Evolutionary conservation across 495 filamentous ascomycete genomes (phyloP).

Genomic region (Trichoderma gamsii): DNA sequence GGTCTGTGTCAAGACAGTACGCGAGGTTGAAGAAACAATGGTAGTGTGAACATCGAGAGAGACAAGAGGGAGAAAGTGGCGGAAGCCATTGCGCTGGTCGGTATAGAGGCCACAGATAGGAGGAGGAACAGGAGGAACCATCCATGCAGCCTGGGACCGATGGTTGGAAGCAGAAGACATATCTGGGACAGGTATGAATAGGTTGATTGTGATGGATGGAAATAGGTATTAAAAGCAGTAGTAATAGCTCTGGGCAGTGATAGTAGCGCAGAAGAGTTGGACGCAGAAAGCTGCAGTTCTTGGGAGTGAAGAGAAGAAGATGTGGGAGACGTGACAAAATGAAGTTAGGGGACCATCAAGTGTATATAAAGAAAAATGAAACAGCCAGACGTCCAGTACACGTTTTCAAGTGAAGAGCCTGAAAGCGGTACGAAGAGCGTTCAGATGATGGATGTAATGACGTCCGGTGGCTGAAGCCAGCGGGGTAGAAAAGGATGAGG

Average conservation of each 20-base stretch:
- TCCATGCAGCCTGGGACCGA: not conserved
- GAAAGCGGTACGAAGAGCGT: not conserved
- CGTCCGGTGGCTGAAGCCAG: too few species aligned
- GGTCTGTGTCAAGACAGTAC: slow-evolving; percentile 55
- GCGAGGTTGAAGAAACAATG: slow-evolving; percentile 50
- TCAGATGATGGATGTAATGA: not conserved
- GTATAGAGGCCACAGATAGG: slow-evolving; percentile 27
- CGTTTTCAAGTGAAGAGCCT: not conserved
- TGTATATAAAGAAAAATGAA: not conserved
- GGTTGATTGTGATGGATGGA: not conserved
- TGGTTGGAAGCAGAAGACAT: not conserved
- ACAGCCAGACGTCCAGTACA: not conserved
- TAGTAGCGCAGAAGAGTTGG: not conserved
- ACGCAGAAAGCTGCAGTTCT: too few species aligned
- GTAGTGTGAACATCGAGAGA: slow-evolving; percentile 45
- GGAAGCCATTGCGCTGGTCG: slow-evolving; percentile 15
- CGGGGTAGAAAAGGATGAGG: too few species aligned
- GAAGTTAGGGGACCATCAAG: too few species aligned
- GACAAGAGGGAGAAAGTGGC: slow-evolving; percentile 49
- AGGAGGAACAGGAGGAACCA: slow-evolving; percentile 5
- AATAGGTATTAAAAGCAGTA: not conserved
- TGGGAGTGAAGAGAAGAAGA: too few species aligned
- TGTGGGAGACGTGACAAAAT: too few species aligned
- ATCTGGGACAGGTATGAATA: not conserved
- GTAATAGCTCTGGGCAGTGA: not conserved